A percentile compares a stretch with the other conserved stretches of the same genome.
phyloP scores from a whole-genome alignment of 768 basidiomycete genomes.

The Daedaleopsis sinensis region DNA sequence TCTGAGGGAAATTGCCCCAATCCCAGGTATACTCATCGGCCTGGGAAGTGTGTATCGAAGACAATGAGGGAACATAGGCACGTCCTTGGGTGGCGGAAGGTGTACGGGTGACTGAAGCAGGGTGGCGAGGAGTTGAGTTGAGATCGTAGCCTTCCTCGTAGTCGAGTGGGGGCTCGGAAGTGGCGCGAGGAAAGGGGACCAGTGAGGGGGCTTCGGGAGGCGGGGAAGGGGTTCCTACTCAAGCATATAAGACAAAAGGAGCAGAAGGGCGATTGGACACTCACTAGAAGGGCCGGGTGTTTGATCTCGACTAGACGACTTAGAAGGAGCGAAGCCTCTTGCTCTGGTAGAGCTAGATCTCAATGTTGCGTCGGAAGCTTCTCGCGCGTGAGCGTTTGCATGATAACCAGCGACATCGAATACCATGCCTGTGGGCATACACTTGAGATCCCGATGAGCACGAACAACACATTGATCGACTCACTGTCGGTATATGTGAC shows the following conservation, averaged over 20 bases:
- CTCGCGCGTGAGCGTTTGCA: slow-evolving; percentile 35
- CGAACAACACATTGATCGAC: neutral
- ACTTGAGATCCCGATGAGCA: neutral
- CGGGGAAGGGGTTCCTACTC: slow-evolving; percentile 10
- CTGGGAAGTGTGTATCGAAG: slow-evolving; percentile 10
- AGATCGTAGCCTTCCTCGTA: slow-evolving; percentile 29
- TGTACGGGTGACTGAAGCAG: slow-evolving; percentile 12
- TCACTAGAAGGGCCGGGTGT: slow-evolving; percentile 33
- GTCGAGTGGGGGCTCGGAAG: slow-evolving; percentile 66
- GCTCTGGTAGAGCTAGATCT: slow-evolving; percentile 10
- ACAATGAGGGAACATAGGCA: slow-evolving; percentile 16
- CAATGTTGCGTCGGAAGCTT: slow-evolving; percentile 33
- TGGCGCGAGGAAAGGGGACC: slow-evolving; percentile 50
- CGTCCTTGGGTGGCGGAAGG: slow-evolving; percentile 23
- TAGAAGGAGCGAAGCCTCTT: slow-evolving; percentile 8
- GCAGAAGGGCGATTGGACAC: neutral
- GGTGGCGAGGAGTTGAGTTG: slow-evolving; percentile 3
- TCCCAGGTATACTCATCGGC: slow-evolving; percentile 88
- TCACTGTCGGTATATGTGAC: slow-evolving; percentile 61
- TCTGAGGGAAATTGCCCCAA: slow-evolving; percentile 89
- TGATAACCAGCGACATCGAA: slow-evolving; percentile 88
- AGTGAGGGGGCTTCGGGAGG: slow-evolving; percentile 23
- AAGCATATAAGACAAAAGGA: neutral
- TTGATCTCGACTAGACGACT: slow-evolving; percentile 15
- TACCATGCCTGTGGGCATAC: slow-evolving; percentile 57